Base-by-base conservation (phyloP, 116 monocot genomes). In the Iris pallida region DNA sequence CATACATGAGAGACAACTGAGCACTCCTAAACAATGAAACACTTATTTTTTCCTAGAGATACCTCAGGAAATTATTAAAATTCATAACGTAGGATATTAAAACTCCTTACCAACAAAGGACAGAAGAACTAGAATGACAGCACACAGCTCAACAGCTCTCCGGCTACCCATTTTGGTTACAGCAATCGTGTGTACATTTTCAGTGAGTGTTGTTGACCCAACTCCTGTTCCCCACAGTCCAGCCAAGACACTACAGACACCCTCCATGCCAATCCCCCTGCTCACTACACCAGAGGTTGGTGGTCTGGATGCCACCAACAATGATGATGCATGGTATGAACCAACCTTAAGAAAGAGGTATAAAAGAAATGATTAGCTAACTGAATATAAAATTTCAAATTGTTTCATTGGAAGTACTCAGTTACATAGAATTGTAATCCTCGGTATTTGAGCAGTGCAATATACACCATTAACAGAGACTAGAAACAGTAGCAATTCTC, bases 161-260 rank as follows among this genome's bases (percentile, higher is more conserved):
- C 90, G 77, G 62, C 90, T 98, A 46, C 93, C 98, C 93, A 98
- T 86, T 90, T 92, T 93, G 45, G 98, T 98, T n/a, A 93, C 86
- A 54, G 90, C 98, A 75, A 93, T 98, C 30, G 98, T 93, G 83
- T 98, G 98, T 30, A 98, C 82, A 71, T 98, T 98, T 71, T 98
- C 98, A 14, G 98, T 98, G n/a, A 98, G 87, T 13, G 93, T 92
- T 42, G 88, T 76, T 12, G 90, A 98, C 8, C 90, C 98, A 62
- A 82, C 80, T 71, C 98, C 93, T 57, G 90, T 93, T 53, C 98
- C 98, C 90, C 98, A 98, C 5, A 93, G 55, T 45, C 79, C 87
- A 76, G 93, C 87, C 54, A 98, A 76, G 55, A 98, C 68, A 70
- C 88, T 83, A 14, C 82, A 85, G 54, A 98, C 45, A 63, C 92